Conservation (phyloP, 371 early-diverging fungal species). For the Mucor irregularis region DNA sequence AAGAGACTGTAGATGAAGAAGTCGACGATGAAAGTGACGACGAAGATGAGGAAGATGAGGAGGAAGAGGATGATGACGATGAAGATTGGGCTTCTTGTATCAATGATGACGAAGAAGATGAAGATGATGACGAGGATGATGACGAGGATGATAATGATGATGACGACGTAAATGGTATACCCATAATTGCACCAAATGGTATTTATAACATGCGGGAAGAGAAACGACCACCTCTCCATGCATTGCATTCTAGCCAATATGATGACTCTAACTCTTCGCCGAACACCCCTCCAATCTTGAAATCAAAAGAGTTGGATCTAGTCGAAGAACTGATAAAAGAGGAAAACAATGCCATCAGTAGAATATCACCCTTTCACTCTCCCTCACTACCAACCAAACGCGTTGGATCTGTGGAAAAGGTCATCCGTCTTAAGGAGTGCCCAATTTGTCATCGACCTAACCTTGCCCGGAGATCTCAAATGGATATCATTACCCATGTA, state of each 20-base stretch:
- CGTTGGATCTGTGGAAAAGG: no score
- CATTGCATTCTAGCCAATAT: constrained; percentile 18
- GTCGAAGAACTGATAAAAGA: constrained; percentile 25
- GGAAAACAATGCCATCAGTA: constrained; percentile 2
- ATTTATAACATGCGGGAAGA: no score
- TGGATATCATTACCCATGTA: constrained; percentile 82
- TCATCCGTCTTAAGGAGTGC: constrained; percentile 66
- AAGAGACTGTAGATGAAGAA: neutral
- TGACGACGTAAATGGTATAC: constrained; percentile 1
- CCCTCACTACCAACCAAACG: no score
- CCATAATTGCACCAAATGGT: no score
- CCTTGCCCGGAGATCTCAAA: constrained; percentile 57
- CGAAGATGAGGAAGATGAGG: constrained; percentile 17
- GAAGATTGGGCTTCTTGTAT: no score
- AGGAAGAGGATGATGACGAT: constrained; percentile 6
- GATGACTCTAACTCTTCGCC: no score
- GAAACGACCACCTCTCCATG: constrained; percentile 1
- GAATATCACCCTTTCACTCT: constrained; percentile 9
- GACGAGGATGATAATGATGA: constrained; percentile 24
- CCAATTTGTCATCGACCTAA: constrained; percentile 73
- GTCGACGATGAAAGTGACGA: constrained; percentile 22
- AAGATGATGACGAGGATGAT: constrained; percentile 17
- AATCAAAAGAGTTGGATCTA: no score
- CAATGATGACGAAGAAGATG: constrained; percentile 2
- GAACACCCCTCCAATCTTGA: no score